Conservation (phyloP, 768 basidiomycete genomes). For the Leccinum aurantiacum region DNA sequence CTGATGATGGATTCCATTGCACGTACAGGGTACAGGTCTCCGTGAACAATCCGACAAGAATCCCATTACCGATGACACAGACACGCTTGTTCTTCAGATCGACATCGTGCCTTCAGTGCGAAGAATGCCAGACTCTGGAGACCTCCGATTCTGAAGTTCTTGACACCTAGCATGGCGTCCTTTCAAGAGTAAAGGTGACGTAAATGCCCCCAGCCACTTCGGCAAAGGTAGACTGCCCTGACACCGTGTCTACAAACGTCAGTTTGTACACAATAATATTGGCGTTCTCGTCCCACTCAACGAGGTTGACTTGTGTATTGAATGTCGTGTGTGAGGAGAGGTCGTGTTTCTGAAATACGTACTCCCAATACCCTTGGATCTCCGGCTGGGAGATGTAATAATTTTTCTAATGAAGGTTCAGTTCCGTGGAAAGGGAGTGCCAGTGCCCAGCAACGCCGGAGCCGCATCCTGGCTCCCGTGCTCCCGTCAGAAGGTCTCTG, state of each 20-base stretch:
- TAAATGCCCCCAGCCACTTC: slow-evolving; percentile 8
- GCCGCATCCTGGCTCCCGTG: slow-evolving; percentile 1
- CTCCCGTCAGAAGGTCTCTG: not conserved
- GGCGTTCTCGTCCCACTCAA: slow-evolving; percentile 45
- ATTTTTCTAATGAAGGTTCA: not conserved
- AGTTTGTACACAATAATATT: slow-evolving; percentile 41
- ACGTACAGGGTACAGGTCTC: not conserved
- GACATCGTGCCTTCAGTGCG: slow-evolving; percentile 55
- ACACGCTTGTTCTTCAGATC: slow-evolving; percentile 51
- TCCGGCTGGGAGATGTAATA: slow-evolving; percentile 5
- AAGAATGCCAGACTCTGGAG: slow-evolving; percentile 49
- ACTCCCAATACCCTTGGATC: slow-evolving; percentile 36
- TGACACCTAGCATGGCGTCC: not conserved
- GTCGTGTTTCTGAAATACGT: slow-evolving; percentile 44
- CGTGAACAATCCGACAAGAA: not conserved
- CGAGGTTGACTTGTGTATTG: slow-evolving; percentile 31
- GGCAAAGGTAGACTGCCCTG: slow-evolving; percentile 32
- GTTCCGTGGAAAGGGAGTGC: slow-evolving; percentile 3
- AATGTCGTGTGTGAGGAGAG: slow-evolving; percentile 40
- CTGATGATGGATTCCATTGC: not conserved
- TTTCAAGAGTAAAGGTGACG: not conserved
- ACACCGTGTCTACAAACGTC: slow-evolving; percentile 30
- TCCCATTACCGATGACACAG: slow-evolving; percentile 63
- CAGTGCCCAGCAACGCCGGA: slow-evolving; percentile 1
- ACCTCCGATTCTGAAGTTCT: slow-evolving; percentile 38